Evolutionary conservation across 129 eudicot species (phyloP), one percentile per base, ranked within the genome.

Genomic region (Sambucus nigra): DNA sequence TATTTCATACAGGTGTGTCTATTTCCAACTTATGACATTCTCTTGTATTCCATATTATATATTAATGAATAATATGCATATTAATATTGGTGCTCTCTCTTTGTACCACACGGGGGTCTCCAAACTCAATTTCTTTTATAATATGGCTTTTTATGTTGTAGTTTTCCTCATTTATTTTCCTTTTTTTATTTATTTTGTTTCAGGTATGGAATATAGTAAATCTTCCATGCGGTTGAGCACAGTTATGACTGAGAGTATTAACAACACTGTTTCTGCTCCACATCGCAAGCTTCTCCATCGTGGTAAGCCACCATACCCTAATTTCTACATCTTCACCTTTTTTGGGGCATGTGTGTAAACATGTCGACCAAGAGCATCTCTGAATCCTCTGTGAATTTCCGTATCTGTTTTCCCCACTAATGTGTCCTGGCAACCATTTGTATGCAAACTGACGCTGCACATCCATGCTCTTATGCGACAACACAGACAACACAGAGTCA

Each of bases 251-350:
- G 47, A 16, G 25, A 40, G 11, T 33, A 18, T 22, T 56, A 61
- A 53, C 57, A 60, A 26, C 42, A 32, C 29, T 23, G 32, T 57
- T 33, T 41, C 76, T 17, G 55, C 54, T 29, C 66, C 75, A 2
- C 64, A 70, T 47, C 84, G 95, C 56, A 81, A 76, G 87, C 81
- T 86, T 11, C 60, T 51, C 56, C 42, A 11, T 54, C 60, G 47
- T 9, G 87, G 94, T 83, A 72, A 70, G 56, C 11, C 9, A 58
- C 0, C 7, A 45, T 25, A 35, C 42, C 39, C 42, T 41, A 55
- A 23, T n/a, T 56, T 59, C 70, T 31, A 45, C 42, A 21, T 59
- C 31, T 25, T 0, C 32, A 12, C 22, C 61, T 12, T 32, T 41
- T 38, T n/a, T 32, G 74, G 35, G 26, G 25, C 38, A 50, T 31